phyloP scores from a whole-genome alignment of 164 flowering plant genomes.

The Tinospora cordifolia region DNA sequence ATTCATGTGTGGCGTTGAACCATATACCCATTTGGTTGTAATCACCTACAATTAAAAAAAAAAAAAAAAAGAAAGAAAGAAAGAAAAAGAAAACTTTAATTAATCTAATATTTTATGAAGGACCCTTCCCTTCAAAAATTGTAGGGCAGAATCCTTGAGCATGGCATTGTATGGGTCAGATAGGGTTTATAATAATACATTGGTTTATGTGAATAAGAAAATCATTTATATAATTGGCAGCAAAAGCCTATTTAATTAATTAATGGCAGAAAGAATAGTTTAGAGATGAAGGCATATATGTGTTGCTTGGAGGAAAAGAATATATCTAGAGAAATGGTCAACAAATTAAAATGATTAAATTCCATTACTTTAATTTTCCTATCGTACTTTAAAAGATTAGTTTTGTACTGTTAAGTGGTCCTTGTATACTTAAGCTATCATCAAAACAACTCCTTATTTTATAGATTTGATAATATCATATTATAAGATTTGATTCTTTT shows the following conservation, averaged over 20 bases:
- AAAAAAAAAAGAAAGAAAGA: too few species aligned
- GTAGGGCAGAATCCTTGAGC: not conserved
- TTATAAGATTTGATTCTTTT: not conserved
- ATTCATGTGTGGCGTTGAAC: too few species aligned
- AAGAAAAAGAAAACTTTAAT: too few species aligned
- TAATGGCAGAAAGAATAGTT: not conserved
- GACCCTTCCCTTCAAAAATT: not conserved
- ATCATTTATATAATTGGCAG: not conserved
- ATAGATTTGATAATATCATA: not conserved
- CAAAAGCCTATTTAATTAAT: not conserved
- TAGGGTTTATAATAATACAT: not conserved
- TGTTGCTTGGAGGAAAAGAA: not conserved
- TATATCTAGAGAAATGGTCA: not conserved
- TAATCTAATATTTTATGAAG: not conserved
- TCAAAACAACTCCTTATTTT: not conserved
- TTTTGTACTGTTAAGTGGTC: conserved; percentile 1
- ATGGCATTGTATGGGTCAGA: not conserved
- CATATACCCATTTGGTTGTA: not conserved
- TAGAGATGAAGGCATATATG: not conserved
- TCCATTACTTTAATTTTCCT: not conserved
- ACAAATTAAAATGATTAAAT: not conserved
- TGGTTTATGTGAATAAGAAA: not conserved
- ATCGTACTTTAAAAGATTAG: not conserved
- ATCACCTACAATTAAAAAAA: too few species aligned
- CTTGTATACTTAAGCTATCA: not conserved